Base-by-base conservation (phyloP, 2,329 filamentous ascomycete genomes). In the Fusarium coicis region DNA sequence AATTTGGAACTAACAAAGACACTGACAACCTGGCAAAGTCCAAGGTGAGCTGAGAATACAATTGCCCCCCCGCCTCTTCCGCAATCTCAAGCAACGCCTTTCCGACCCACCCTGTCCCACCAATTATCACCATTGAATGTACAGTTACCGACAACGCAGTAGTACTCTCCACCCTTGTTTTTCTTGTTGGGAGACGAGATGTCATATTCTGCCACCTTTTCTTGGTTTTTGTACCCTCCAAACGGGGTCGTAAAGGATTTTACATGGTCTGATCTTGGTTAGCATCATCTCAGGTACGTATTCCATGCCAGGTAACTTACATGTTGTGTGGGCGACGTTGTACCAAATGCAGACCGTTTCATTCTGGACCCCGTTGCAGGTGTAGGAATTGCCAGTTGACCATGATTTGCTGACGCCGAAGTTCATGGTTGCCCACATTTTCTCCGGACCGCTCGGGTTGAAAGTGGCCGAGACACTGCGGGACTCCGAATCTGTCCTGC, bases 381-480 rank as follows among this genome's bases (percentile, higher is more conserved):
- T 23, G 37, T 42, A 59, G 10, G 16, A 34, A n/a, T 30, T 52
- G 2, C 56, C 56, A 8, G 44, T 59, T 6, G 28, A 21, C 56
- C 56, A 59, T 18, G 16, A 3, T 10, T 42, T 28, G 4, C 26
- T 30, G 14, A 59, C 56, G 8, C 21, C 3, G 16, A 59, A 59
- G 14, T 28, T 36, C 4, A 36, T 18, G 36, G 5, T 36, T 36
- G 9, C 1, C 43, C 23, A 44, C 4, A 5, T 6, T 44, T 19
- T 14, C 0, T 44, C 23, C 18, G 1, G 23, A 23, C 43, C 11
- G 26, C 1, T 36, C 4, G 9, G 0, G 40, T 0, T 16, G 15
- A 5, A 10, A 43, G 9, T 16, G 40, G 15, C n/a, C 5, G 3
- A 5, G 10, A 43, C 7, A 16, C 4, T 43, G 40, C 7, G 10